Conservation (phyloP, 148 eudicot genomes). For the Heliosperma pusillum region DNA sequence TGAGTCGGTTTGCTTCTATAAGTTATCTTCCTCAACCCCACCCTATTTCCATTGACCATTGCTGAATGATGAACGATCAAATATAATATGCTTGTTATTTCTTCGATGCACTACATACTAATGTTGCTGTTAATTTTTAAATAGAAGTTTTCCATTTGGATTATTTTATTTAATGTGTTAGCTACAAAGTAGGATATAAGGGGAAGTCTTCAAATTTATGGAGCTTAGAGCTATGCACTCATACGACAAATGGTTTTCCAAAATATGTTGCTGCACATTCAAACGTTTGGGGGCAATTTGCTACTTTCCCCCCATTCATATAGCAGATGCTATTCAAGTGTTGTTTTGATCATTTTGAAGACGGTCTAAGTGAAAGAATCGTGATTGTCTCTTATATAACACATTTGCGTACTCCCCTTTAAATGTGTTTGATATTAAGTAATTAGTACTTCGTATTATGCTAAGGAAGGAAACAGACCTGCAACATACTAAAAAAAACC, state of each 20-base stretch:
- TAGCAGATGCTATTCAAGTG: constrained; percentile 1
- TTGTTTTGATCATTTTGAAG: neutral
- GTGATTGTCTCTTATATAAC: neutral
- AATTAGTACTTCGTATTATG: too few relatives aligned
- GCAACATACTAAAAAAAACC: too few relatives aligned
- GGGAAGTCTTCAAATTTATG: neutral
- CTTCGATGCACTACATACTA: neutral
- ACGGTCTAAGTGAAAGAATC: neutral
- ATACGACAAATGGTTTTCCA: neutral
- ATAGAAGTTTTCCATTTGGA: neutral
- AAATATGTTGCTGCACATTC: neutral
- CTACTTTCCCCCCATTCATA: too few relatives aligned
- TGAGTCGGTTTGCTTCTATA: neutral
- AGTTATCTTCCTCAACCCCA: neutral
- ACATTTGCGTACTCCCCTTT: too few relatives aligned
- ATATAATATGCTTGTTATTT: neutral
- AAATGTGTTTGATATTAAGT: neutral
- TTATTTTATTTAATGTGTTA: neutral
- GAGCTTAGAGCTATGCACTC: neutral
- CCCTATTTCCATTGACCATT: neutral
- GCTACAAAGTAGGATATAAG: neutral
- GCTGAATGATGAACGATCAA: too few relatives aligned
- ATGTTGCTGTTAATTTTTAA: neutral
- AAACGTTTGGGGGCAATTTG: too few relatives aligned
- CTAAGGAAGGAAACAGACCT: too few relatives aligned